These are phyloP conservation scores for Umbelopsis isabellina DNA, from an alignment of 192 early-diverging fungal species.

Conservation along the genomic window DNA sequence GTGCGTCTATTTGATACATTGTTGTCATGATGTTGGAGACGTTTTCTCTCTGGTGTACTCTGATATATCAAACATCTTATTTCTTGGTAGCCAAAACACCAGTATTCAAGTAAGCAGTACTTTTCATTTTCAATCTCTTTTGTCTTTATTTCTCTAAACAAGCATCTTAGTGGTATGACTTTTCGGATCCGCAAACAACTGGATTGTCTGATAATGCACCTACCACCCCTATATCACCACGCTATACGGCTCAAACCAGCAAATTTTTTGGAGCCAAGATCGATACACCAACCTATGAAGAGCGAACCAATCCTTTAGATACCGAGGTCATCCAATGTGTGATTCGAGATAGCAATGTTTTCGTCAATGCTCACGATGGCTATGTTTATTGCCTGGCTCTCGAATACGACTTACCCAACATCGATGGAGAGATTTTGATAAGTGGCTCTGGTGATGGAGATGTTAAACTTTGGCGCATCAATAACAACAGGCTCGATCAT, in stretches of 20 bases:
- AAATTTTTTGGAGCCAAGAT: conserved; percentile 34
- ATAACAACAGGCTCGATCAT: conserved; percentile 28
- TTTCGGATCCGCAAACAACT: conserved; percentile 36
- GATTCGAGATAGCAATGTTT: conserved; percentile 58
- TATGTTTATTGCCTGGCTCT: conserved; percentile 70
- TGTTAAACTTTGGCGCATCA: conserved; percentile 55
- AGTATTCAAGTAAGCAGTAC: conserved; percentile 62
- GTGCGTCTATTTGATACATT: conserved; percentile 65
- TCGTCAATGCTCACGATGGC: conserved; percentile 70
- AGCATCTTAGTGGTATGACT: conserved; percentile 40
- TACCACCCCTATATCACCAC: conserved; percentile 25
- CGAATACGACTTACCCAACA: conserved; percentile 49
- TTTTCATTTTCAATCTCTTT: neutral
- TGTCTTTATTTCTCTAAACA: neutral
- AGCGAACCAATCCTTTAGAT: conserved; percentile 32
- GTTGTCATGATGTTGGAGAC: conserved; percentile 72
- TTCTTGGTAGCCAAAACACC: conserved; percentile 79
- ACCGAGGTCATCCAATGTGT: conserved; percentile 56
- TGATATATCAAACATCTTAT: conserved; percentile 52
- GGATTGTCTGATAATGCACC: conserved; percentile 7
- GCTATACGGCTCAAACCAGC: conserved; percentile 29
- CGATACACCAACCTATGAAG: neutral
- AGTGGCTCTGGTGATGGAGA: conserved; percentile 70
- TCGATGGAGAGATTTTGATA: conserved; percentile 57
- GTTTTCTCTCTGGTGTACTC: conserved; percentile 70